phyloP scores from a whole-genome alignment of 2,329 filamentous ascomycete species.

The Chrysoporthe puriensis region DNA sequence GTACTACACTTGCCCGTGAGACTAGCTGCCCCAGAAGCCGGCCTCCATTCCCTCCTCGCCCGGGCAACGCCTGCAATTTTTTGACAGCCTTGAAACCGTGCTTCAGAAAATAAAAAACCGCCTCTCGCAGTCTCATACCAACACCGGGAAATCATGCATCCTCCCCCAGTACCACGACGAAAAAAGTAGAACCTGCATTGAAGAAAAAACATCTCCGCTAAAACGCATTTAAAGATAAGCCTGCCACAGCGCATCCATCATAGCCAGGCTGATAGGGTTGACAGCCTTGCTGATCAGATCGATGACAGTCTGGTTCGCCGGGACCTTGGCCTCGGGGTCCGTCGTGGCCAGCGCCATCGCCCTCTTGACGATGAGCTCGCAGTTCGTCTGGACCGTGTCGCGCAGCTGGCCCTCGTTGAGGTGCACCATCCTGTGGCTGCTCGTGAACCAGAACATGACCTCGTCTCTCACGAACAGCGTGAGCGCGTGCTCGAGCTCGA shows the following conservation, averaged over 20 bases:
- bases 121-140: not conserved
- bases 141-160: not conserved
- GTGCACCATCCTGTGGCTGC: conserved; percentile 64
- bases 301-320: conserved; percentile 95
- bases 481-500: conserved; percentile 92
- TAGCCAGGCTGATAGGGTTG: conserved; percentile 84
- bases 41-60: not conserved
- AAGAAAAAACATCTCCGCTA: not conserved
- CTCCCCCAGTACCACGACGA: not conserved
- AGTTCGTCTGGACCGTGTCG: conserved; percentile 70
- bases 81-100: not conserved
- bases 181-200: not conserved
- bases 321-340: conserved; percentile 75
- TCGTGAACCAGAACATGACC: conserved; percentile 96
- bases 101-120: not conserved
- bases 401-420: conserved; percentile 69
- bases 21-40: not conserved
- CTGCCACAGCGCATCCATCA: conserved; percentile 97
- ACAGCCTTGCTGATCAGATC: conserved; percentile 92
- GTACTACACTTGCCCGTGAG: not conserved
- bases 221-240: conserved; percentile 70
- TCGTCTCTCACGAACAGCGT: conserved; percentile 96
- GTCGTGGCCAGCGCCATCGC: conserved; percentile 81
- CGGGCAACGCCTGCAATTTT: not conserved
- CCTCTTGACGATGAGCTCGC: conserved; percentile 88